Evolutionary conservation across 2,329 filamentous ascomycete genomes (phyloP).

Genomic region (Harringtonia aguacate): DNA sequence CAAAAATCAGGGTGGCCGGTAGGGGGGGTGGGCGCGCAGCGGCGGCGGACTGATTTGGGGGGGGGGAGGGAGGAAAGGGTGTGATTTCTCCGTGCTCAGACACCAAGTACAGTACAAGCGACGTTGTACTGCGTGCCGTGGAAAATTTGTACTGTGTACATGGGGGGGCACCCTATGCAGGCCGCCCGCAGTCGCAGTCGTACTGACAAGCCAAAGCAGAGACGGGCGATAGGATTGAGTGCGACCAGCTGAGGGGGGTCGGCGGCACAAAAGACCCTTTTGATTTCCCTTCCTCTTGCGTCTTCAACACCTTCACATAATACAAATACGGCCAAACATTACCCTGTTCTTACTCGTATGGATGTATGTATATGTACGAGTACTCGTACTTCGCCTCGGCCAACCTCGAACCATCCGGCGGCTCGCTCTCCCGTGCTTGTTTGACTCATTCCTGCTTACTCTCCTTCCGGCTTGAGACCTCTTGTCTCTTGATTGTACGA

Average conservation of each 20-base stretch:
- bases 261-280: too few species aligned
- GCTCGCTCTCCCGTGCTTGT: too few species aligned
- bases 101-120: conserved; percentile 2
- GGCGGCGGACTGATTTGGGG: conserved; percentile 10
- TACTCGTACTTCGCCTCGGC: background rate
- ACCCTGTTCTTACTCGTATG: background rate
- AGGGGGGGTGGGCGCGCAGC: conserved; percentile 3
- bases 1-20: conserved; percentile 9
- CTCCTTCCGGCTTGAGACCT: too few species aligned
- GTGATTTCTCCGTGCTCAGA: conserved; percentile 9
- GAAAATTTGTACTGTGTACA: conserved; percentile 10
- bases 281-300: too few species aligned
- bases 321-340: too few species aligned
- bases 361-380: too few species aligned
- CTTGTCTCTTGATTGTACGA: background rate
- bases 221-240: too few species aligned
- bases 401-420: too few species aligned
- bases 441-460: too few species aligned
- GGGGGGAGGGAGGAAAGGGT: conserved; percentile 3
- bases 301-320: too few species aligned
- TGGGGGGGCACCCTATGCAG: background rate
- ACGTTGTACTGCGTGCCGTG: conserved; percentile 10
- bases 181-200: background rate
- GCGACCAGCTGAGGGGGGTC: too few species aligned
- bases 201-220: too few species aligned